These are phyloP conservation scores for Microdochium nivale DNA, from an alignment of 2,329 filamentous ascomycete species.

Conservation along the genomic window DNA sequence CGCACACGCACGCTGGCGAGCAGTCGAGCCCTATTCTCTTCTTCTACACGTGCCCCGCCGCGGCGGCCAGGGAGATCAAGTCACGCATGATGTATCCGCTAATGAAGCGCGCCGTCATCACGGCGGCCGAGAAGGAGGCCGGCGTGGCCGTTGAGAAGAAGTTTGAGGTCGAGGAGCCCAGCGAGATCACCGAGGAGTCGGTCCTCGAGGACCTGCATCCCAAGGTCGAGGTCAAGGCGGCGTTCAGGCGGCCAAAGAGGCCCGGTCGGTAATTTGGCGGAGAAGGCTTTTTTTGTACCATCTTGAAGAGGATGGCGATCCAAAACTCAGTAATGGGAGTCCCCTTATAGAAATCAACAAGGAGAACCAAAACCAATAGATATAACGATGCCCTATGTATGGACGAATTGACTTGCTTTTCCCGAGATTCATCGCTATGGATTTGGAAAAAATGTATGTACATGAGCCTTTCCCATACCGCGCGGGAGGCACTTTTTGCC, in stretches of 20 bases:
- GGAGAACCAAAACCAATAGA: background rate
- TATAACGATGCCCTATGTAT: background rate
- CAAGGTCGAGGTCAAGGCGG: constrained; percentile 54
- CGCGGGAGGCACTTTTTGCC: background rate
- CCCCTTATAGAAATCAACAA: background rate
- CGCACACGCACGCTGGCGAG: constrained; percentile 43
- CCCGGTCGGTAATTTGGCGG: constrained; percentile 49
- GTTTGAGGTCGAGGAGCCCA: constrained; percentile 58
- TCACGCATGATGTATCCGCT: constrained; percentile 78
- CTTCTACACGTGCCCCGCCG: constrained; percentile 71
- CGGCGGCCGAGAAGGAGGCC: constrained; percentile 56
- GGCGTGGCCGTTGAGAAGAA: constrained; percentile 61
- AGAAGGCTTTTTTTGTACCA: background rate
- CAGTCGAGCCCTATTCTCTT: constrained; percentile 59
- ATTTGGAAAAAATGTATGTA: background rate
- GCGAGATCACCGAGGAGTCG: constrained; percentile 59
- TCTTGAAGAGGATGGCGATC: too few species aligned
- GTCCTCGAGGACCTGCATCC: constrained; percentile 62
- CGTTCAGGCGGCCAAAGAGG: constrained; percentile 71
- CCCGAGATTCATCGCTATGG: background rate
- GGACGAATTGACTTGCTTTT: background rate
- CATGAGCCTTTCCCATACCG: constrained; percentile 3
- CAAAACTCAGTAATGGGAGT: too few species aligned
- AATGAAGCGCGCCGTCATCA: constrained; percentile 58
- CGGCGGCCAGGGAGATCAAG: constrained; percentile 62